phyloP scores from a whole-genome alignment of 164 flowering plant species.

The Vitis cinerea region DNA sequence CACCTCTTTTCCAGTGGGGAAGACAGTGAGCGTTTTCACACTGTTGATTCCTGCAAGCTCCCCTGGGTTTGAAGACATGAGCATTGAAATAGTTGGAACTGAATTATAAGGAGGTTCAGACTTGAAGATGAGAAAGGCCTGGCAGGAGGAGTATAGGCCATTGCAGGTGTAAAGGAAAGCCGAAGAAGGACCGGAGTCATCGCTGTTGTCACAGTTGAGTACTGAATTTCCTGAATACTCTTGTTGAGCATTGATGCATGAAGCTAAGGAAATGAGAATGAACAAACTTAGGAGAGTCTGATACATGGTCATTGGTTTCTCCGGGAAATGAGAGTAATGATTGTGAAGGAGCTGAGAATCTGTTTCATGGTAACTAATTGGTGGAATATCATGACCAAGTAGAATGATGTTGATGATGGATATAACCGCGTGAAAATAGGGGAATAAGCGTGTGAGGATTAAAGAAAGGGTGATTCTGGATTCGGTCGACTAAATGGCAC shows the following conservation, averaged over 20 bases:
- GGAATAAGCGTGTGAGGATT: constrained; percentile 5
- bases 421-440: no score
- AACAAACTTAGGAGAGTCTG: constrained; percentile 18
- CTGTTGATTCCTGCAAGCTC: constrained; percentile 42
- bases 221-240: constrained; percentile 33
- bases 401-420: no score
- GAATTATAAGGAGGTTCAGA: constrained; percentile 41
- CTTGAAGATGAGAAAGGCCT: constrained; percentile 45
- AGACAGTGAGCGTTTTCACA: constrained; percentile 12
- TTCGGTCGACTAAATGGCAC: no score
- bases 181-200: constrained; percentile 14
- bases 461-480: constrained; percentile 9
- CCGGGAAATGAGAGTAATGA: no score
- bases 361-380: no score
- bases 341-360: no score
- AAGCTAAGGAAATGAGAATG: constrained; percentile 1
- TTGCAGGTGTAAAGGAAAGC: constrained; percentile 47
- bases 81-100: constrained; percentile 36
- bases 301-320: constrained; percentile 10
- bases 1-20: constrained; percentile 35
- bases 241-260: constrained; percentile 35
- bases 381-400: no score
- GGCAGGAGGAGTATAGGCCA: constrained; percentile 27
- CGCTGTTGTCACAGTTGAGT: constrained; percentile 19
- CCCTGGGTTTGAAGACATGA: constrained; percentile 30